Evolutionary conservation across 2,329 filamentous ascomycete species (phyloP).

Genomic region (Ceratocystis lukuohia): DNA sequence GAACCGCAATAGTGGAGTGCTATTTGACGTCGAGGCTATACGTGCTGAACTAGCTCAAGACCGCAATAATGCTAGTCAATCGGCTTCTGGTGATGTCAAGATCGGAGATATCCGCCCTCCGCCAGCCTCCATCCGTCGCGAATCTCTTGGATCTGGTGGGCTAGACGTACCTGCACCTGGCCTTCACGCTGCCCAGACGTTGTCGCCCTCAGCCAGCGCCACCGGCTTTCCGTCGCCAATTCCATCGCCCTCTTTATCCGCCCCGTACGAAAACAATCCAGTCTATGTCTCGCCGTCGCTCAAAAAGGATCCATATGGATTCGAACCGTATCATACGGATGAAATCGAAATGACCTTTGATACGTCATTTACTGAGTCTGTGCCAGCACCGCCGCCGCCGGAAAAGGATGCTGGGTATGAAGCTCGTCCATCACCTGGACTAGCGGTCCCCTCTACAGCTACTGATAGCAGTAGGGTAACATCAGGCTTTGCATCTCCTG

Average conservation of each 20-base stretch:
- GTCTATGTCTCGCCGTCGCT: constrained; percentile 7
- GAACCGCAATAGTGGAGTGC: constrained; percentile 43
- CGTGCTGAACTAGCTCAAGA: constrained; percentile 72
- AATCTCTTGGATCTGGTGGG: constrained; percentile 2
- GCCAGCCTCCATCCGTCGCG: constrained; percentile 14
- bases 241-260: constrained; percentile 8
- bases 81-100: not conserved
- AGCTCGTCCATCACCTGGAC: constrained; percentile 19
- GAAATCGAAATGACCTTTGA: constrained; percentile 62
- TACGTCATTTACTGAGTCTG: constrained; percentile 39
- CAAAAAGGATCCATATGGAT: constrained; percentile 15
- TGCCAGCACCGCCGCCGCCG: constrained; percentile 22
- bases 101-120: constrained; percentile 15
- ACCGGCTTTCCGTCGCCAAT: constrained; percentile 4
- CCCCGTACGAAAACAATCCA: constrained; percentile 9
- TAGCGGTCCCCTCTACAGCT: constrained; percentile 21
- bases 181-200: not conserved
- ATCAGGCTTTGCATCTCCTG: not conserved
- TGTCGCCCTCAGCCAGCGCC: constrained; percentile 13
- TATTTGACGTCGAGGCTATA: constrained; percentile 95
- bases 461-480: not conserved
- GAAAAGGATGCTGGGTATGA: constrained; percentile 26
- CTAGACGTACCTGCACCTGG: constrained; percentile 10
- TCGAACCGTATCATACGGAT: constrained; percentile 28
- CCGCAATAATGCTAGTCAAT: constrained; percentile 41